Evolutionary conservation across 2,329 filamentous ascomycete species (phyloP).

Genomic region (Cladosporium sp.): DNA sequence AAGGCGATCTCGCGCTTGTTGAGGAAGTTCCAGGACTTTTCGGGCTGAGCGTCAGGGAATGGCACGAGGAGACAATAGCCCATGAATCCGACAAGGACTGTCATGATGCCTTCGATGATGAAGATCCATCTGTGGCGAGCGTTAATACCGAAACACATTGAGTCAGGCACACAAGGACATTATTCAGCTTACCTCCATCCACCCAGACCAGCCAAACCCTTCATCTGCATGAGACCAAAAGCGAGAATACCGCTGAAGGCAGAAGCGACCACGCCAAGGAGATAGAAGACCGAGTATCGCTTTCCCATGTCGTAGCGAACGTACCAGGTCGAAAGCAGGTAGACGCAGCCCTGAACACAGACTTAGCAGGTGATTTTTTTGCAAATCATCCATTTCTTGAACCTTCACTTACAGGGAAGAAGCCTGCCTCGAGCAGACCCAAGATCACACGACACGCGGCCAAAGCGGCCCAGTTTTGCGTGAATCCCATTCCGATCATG

Average conservation of each 20-base stretch:
- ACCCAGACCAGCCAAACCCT: conserved; percentile 48
- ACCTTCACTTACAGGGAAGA: conserved; percentile 54
- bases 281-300: conserved; percentile 48
- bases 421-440: conserved; percentile 59
- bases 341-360: conserved; percentile 54
- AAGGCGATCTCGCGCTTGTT: conserved; percentile 21
- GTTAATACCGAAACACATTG: conserved; percentile 12
- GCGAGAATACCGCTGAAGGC: conserved; percentile 49
- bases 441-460: conserved; percentile 59
- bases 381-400: conserved; percentile 10
- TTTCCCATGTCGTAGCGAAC: conserved; percentile 19
- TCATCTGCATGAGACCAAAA: conserved; percentile 39
- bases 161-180: no score
- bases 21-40: conserved; percentile 39
- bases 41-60: conserved; percentile 22
- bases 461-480: conserved; percentile 53
- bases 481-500: conserved; percentile 67
- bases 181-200: conserved; percentile 45
- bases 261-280: conserved; percentile 50
- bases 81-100: conserved; percentile 19
- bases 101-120: conserved; percentile 38
- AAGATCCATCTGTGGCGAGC: conserved; percentile 49
- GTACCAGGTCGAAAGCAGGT: conserved; percentile 65
- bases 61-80: conserved; percentile 19
- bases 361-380: not conserved